phyloP scores from a whole-genome alignment of 2,329 filamentous ascomycete species.

The Sporothrix phasma region DNA sequence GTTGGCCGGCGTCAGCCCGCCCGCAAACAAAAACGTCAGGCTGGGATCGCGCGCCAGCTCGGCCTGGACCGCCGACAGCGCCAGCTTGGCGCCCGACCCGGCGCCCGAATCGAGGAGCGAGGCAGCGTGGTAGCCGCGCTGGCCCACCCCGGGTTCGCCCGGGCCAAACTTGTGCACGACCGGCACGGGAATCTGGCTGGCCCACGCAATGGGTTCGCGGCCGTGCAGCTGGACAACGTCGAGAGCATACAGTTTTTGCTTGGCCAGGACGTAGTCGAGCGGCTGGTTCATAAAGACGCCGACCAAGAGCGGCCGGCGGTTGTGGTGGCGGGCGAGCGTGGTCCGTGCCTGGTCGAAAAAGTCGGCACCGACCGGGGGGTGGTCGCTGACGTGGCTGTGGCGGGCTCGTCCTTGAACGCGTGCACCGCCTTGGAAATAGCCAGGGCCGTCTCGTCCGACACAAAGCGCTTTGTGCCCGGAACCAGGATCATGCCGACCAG shows the following conservation, averaged over 20 bases:
- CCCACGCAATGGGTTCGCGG: slow-evolving; percentile 86
- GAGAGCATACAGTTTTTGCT: slow-evolving; percentile 65
- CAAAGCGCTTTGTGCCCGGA: slow-evolving; percentile 66
- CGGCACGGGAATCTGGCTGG: slow-evolving; percentile 76
- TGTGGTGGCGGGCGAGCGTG: slow-evolving; percentile 32
- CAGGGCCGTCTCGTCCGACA: slow-evolving; percentile 66
- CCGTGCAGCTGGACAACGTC: slow-evolving; percentile 93
- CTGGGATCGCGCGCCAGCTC: slow-evolving; percentile 57
- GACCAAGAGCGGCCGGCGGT: slow-evolving; percentile 62
- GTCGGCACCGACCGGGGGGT: slow-evolving; percentile 38
- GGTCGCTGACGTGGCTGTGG: slow-evolving; percentile 1
- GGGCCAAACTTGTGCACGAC: slow-evolving; percentile 82
- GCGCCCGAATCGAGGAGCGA: slow-evolving; percentile 80
- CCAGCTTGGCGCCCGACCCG: slow-evolving; percentile 71
- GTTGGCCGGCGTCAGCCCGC: slow-evolving; percentile 73
- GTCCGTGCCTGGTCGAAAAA: slow-evolving; percentile 46
- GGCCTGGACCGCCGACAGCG: slow-evolving; percentile 57
- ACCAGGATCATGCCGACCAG: slow-evolving; percentile 89
- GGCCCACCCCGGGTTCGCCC: slow-evolving; percentile 57
- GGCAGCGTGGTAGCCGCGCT: slow-evolving; percentile 71
- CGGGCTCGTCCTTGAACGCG: slow-evolving; percentile 26
- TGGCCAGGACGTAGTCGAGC: slow-evolving; percentile 67
- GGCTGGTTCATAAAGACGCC: slow-evolving; percentile 93
- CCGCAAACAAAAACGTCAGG: slow-evolving; percentile 72
- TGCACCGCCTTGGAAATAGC: slow-evolving; percentile 75